Conservation (phyloP, 2,329 filamentous ascomycete species). For the Sporothrix dimorphospora region DNA sequence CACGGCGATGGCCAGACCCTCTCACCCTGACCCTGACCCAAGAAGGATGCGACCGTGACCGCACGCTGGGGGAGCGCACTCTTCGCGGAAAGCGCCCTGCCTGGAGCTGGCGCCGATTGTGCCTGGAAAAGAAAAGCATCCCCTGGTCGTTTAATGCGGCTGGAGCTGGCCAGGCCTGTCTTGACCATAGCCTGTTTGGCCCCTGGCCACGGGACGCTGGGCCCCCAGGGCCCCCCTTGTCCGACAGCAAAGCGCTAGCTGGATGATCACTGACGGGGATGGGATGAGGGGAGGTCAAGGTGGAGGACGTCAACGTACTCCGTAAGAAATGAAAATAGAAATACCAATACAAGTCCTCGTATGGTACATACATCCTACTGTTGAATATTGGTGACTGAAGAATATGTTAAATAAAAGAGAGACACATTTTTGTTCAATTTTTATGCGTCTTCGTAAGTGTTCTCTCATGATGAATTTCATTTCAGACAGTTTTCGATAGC, state of each 20-base stretch:
- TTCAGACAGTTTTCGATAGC: too few species aligned
- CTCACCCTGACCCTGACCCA: too few species aligned
- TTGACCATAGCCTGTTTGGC: too few species aligned
- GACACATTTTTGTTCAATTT: background rate
- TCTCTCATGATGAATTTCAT: too few species aligned
- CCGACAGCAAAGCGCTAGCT: background rate
- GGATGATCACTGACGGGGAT: slow-evolving; percentile 14
- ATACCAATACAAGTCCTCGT: background rate
- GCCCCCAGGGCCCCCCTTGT: background rate
- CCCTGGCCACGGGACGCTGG: background rate
- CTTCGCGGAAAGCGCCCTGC: too few species aligned
- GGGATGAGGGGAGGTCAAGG: background rate
- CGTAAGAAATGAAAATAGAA: background rate
- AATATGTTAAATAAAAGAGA: background rate
- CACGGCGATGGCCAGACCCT: background rate
- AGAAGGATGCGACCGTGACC: background rate
- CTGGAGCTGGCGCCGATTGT: slow-evolving; percentile 1
- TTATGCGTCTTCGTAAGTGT: background rate
- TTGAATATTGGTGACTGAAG: too few species aligned
- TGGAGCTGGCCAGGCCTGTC: background rate
- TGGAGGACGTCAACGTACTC: too few species aligned
- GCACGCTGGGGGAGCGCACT: too few species aligned
- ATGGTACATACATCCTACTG: too few species aligned
- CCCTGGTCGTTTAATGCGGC: background rate
- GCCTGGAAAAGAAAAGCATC: slow-evolving; percentile 17